Conservation (phyloP, 208 protist genomes). For the Endotrypanum monterogeii region DNA sequence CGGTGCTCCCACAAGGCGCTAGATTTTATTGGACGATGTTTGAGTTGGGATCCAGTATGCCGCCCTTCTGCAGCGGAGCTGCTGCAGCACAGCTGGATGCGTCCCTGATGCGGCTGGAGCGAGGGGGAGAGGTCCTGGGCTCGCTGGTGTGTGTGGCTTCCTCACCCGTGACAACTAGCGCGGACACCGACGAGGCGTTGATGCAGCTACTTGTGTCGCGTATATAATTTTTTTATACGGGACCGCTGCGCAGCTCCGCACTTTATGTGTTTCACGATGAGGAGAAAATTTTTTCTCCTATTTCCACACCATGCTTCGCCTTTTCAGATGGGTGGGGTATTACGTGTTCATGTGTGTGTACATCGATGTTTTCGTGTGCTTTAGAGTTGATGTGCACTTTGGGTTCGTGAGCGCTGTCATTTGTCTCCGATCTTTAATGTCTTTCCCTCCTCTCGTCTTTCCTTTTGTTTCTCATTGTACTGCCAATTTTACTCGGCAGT, state of each 20-base stretch:
- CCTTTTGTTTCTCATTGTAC: background rate
- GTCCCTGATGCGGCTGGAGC: background rate
- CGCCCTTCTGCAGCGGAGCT: conserved; percentile 40
- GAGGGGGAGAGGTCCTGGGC: background rate
- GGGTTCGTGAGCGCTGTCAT: background rate
- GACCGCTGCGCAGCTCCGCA: background rate
- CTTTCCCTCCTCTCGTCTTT: background rate
- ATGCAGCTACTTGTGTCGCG: background rate
- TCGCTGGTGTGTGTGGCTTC: background rate
- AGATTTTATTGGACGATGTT: conserved; percentile 32
- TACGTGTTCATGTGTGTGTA: background rate
- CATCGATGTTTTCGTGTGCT: background rate
- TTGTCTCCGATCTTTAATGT: background rate
- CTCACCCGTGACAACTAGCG: background rate
- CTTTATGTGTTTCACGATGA: background rate
- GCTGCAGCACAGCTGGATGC: conserved; percentile 32
- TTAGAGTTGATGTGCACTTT: background rate
- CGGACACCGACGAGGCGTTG: background rate
- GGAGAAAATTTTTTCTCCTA: background rate
- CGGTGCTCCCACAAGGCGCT: conserved; percentile 13
- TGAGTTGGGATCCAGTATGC: conserved; percentile 35
- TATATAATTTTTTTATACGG: background rate
- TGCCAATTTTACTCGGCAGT: background rate
- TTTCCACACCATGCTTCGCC: conserved; percentile 7
- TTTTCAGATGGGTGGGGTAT: too few relatives aligned